A percentile compares a stretch with the other conserved stretches of the same genome.
These are phyloP conservation scores for Chrysanthemum lavandulifolium DNA, from an alignment of 129 eudicot genomes.

Conservation along the genomic window DNA sequence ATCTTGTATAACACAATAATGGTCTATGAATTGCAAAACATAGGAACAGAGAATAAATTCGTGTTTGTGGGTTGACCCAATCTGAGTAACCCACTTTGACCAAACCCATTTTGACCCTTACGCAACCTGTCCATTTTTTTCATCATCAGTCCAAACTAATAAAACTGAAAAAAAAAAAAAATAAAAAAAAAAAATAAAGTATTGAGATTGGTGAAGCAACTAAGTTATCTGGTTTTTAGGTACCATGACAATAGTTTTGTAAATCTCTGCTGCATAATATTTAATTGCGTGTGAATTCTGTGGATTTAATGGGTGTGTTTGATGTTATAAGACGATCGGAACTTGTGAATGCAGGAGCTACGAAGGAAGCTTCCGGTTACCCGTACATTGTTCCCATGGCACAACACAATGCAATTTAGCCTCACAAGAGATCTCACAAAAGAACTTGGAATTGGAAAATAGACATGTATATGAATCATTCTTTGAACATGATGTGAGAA, in stretches of 20 bases:
- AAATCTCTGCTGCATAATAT: neutral
- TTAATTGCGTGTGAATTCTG: neutral
- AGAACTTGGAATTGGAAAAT: conserved; percentile 75
- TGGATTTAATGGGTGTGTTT: neutral
- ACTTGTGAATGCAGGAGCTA: conserved; percentile 61
- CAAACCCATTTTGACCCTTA: neutral
- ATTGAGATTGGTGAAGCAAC: neutral
- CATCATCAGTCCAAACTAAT: neutral
- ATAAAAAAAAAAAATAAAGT: no score
- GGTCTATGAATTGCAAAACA: neutral
- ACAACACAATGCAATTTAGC: conserved; percentile 88
- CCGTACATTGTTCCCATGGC: conserved; percentile 97
- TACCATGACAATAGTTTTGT: neutral
- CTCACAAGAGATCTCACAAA: conserved; percentile 81
- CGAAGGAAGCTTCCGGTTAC: conserved; percentile 99
- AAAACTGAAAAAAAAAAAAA: neutral
- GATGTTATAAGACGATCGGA: neutral
- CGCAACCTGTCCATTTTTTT: neutral
- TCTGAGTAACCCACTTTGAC: neutral
- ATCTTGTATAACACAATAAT: neutral
- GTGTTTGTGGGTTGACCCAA: neutral
- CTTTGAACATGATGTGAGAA: conserved; percentile 13
- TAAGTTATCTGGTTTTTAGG: neutral
- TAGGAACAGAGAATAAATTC: neutral
- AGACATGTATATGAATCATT: conserved; percentile 28